These are phyloP conservation scores for Chlamydomonas schloesseri DNA, from an alignment of 139 green algal species.

Conservation along the genomic window DNA sequence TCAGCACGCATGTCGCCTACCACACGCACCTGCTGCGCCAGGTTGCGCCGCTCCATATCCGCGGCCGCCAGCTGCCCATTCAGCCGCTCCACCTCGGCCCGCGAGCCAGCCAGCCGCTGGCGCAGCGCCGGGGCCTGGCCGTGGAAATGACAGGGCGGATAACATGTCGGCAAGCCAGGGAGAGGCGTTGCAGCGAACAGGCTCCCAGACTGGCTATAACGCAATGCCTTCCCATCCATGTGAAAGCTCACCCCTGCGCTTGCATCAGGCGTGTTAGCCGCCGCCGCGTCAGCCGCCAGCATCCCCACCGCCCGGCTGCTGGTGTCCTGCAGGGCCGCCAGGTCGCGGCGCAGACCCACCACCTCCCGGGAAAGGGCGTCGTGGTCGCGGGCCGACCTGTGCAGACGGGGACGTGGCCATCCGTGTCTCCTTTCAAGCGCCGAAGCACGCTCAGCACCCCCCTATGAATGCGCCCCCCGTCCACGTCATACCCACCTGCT, in stretches of 20 bases:
- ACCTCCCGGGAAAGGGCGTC: slow-evolving; percentile 51
- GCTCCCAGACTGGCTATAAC: not conserved
- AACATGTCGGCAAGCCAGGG: no score
- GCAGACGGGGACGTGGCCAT: not conserved
- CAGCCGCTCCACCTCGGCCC: slow-evolving; percentile 38
- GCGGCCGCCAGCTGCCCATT: not conserved
- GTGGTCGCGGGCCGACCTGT: slow-evolving; percentile 41
- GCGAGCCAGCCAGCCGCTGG: slow-evolving; percentile 44
- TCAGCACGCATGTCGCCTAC: no score
- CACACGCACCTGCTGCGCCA: slow-evolving; percentile 20
- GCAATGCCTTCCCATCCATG: not conserved
- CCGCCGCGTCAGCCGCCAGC: not conserved
- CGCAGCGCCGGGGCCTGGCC: slow-evolving; percentile 40
- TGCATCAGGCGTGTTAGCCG: not conserved
- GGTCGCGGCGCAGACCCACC: slow-evolving; percentile 42
- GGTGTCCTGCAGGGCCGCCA: slow-evolving; percentile 42
- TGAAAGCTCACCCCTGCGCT: not conserved
- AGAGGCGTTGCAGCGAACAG: no score
- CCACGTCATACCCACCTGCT: not conserved
- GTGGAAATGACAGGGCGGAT: no score
- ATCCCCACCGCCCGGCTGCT: slow-evolving; percentile 6
- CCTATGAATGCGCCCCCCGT: no score
- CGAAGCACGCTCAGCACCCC: no score
- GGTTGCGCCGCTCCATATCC: not conserved
- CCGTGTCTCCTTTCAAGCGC: no score